phyloP scores from a whole-genome alignment of 768 basidiomycete genomes.

The Trichaptum fuscoviolaceum region DNA sequence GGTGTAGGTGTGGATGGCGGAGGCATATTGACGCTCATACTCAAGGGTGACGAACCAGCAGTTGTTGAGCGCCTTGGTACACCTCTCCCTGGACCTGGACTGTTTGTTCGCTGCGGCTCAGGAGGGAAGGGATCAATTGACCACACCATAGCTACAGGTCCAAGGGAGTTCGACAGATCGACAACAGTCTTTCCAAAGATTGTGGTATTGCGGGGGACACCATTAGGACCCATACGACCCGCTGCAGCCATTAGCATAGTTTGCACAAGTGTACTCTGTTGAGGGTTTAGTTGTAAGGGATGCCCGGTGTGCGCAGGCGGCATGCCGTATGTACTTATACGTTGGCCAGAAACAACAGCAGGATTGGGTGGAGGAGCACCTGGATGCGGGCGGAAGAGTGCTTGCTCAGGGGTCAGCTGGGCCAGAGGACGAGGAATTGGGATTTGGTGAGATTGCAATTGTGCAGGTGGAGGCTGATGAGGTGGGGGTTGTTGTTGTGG shows the following conservation, averaged over 20 bases:
- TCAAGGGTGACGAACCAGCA: background rate
- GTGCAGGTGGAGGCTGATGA: slow-evolving; percentile 15
- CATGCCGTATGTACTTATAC: slow-evolving; percentile 25
- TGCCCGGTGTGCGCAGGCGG: slow-evolving; percentile 10
- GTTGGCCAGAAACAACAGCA: slow-evolving; percentile 15
- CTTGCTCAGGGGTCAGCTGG: slow-evolving; percentile 10
- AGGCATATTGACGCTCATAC: background rate
- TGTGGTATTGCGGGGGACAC: slow-evolving; percentile 37
- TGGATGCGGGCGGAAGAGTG: slow-evolving; percentile 20
- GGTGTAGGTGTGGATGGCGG: background rate
- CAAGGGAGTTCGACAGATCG: slow-evolving; percentile 44
- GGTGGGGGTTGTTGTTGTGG: slow-evolving; percentile 11
- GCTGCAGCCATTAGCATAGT: slow-evolving; percentile 19
- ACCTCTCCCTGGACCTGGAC: background rate
- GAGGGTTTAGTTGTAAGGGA: slow-evolving; percentile 15
- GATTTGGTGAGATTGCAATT: slow-evolving; percentile 14
- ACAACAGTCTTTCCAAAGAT: slow-evolving; percentile 53
- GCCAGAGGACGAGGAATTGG: slow-evolving; percentile 19
- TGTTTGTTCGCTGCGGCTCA: background rate
- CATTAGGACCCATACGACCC: slow-evolving; percentile 17
- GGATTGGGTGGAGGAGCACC: slow-evolving; percentile 11
- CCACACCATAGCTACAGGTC: slow-evolving; percentile 61
- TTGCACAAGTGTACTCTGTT: slow-evolving; percentile 17
- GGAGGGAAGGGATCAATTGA: slow-evolving; percentile 41
- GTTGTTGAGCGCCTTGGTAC: background rate